Evolutionary conservation across 2,329 filamentous ascomycete genomes (phyloP), one percentile per base, ranked within the genome.

Genomic region (Alternaria ethzedia): DNA sequence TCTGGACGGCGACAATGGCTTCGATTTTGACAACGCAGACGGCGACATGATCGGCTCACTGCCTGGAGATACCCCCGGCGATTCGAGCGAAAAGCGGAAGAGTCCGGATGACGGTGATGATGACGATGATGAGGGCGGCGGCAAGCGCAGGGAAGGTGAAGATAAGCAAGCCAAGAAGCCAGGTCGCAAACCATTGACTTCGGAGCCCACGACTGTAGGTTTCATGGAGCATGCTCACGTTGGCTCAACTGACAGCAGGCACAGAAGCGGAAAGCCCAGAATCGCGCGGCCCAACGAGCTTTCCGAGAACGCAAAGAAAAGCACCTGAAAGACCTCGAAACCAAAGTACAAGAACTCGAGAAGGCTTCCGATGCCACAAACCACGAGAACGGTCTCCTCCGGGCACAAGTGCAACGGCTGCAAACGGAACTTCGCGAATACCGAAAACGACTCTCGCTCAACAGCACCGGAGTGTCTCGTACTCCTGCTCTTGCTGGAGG

Each of bases 141-240:
- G 89, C 62, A 96, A 94, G 84, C 88, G 93, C 68, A 88, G 92
- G 64, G 94, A 97, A 81, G 89, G 90, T 62, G 90, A 93, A 59
- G 93, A 94, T 47, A 97, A 96, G 82, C 86, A 90, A 46, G 89
- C 93, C 23, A 98, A 98, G 88, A 99, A 98, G 83, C 95, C 96
- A 5, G 96, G 96, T 54, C 89, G 96, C 67, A 99, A 99, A 85
- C 96, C 95, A 20, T 85, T 98, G 74, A 98, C 93, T 51, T 96
- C 93, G 21, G 96, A 98, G 81, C 96, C 96, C 23, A 98, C 92
- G 71, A 96, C 94, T 70, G 95, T 98, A 89, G 84, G 94, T 88
- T 44, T 51, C 45, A 45, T 43, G 30, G 32, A 63, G 46, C n/a
- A 46, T 47, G 43, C 63, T 30, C 17, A 62, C 23, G 17, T 46